Evolutionary conservation across 1,139 yeast species (phyloP).

Genomic region (Hansenula lynferdii): DNA sequence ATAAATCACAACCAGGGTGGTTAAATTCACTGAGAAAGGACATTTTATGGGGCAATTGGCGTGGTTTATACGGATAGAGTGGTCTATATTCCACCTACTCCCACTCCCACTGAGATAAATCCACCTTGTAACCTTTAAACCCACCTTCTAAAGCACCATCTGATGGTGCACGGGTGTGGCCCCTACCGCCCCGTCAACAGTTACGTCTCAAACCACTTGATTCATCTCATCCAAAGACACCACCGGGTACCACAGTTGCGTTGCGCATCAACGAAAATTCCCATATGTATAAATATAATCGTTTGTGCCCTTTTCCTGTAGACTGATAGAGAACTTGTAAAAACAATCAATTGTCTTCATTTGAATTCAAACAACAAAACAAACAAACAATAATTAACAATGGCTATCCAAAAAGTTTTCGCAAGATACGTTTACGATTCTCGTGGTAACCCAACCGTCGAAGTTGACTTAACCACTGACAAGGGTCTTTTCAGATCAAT

Average conservation of each 20-base stretch:
- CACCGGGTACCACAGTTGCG: conserved; percentile 4
- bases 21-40: no score
- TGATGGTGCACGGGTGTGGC: background rate
- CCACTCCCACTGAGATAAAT: background rate
- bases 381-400: conserved; percentile 11
- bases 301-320: conserved; percentile 1
- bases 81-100: no score
- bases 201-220: background rate
- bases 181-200: background rate
- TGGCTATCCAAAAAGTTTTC: conserved; percentile 49
- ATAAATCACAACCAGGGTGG: no score
- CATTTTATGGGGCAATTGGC: no score
- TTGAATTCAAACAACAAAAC: conserved; percentile 1
- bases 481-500: conserved; percentile 87
- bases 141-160: background rate
- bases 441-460: conserved; percentile 98
- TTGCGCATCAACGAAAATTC: background rate
- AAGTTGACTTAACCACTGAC: conserved; percentile 84
- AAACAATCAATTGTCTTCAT: background rate
- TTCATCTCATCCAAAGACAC: background rate
- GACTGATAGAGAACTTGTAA: no score
- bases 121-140: background rate
- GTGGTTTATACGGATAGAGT: no score
- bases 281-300: conserved; percentile 1
- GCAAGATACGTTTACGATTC: conserved; percentile 97